A percentile compares a stretch with the other conserved stretches of the same genome.
Evolutionary conservation across 108 stramenopile species (phyloP).

Genomic region (Skeletonema menzelii): DNA sequence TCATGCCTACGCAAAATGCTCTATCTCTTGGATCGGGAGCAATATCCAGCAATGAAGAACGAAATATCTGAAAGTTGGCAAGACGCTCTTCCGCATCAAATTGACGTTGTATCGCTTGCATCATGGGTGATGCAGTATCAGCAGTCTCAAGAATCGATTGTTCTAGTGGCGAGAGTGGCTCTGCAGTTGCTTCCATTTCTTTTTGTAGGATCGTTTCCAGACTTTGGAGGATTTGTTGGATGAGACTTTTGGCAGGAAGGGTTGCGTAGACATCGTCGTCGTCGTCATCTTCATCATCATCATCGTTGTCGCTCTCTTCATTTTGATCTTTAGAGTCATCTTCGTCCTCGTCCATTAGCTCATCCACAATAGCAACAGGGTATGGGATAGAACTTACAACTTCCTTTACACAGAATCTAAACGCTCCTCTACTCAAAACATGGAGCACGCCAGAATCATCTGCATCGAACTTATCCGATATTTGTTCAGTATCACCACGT

Average conservation of each 20-base stretch:
- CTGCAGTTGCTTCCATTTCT: slow-evolving; percentile 36
- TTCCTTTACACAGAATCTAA: slow-evolving; percentile 78
- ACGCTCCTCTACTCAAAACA: slow-evolving; percentile 66
- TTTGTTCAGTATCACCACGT: slow-evolving; percentile 5
- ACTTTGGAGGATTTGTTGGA: slow-evolving; percentile 52
- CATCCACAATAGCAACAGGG: slow-evolving; percentile 80
- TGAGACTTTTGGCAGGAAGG: slow-evolving; percentile 49
- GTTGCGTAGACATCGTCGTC: slow-evolving; percentile 52
- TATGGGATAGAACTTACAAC: slow-evolving; percentile 70
- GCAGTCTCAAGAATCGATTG: slow-evolving; percentile 67
- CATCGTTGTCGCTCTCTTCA: slow-evolving; percentile 40
- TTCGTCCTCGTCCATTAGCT: slow-evolving; percentile 64
- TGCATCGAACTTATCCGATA: neutral
- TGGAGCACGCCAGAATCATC: slow-evolving; percentile 31
- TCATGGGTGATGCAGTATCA: slow-evolving; percentile 44
- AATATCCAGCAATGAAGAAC: slow-evolving; percentile 60
- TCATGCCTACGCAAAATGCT: slow-evolving; percentile 62
- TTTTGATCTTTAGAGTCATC: slow-evolving; percentile 1
- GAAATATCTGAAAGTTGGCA: slow-evolving; percentile 68
- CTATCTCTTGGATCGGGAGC: slow-evolving; percentile 51
- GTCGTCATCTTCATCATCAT: slow-evolving; percentile 60
- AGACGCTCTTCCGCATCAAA: slow-evolving; percentile 70
- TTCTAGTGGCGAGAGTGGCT: slow-evolving; percentile 65
- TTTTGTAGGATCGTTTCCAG: slow-evolving; percentile 33
- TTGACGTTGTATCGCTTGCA: slow-evolving; percentile 25